Evolutionary conservation across 768 basidiomycete genomes (phyloP).

Genomic region (Kwoniella botswanensis): DNA sequence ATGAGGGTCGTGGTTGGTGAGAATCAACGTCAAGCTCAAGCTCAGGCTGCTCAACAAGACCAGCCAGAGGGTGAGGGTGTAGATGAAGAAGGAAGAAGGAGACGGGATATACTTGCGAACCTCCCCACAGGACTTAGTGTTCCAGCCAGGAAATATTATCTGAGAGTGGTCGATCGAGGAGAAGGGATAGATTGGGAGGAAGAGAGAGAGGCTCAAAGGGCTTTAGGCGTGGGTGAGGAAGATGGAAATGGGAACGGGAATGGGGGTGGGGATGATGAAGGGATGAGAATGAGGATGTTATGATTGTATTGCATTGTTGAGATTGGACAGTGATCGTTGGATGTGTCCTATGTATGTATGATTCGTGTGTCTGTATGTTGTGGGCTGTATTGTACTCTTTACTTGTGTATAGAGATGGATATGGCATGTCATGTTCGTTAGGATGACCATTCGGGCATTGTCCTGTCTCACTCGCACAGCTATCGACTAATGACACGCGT

Average conservation of each 20-base stretch:
- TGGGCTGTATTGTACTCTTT: not conserved
- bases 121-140: slow-evolving; percentile 36
- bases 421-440: not conserved
- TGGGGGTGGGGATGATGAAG: slow-evolving; percentile 28
- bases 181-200: slow-evolving; percentile 56
- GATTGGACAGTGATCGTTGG: not conserved
- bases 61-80: not conserved
- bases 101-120: slow-evolving; percentile 3
- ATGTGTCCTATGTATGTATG: not conserved
- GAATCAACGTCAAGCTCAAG: slow-evolving; percentile 9
- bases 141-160: slow-evolving; percentile 40
- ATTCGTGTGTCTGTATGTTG: not conserved
- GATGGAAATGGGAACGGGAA: slow-evolving; percentile 24
- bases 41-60: not conserved
- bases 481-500: not conserved
- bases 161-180: slow-evolving; percentile 38
- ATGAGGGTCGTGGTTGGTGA: slow-evolving; percentile 46
- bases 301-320: not conserved
- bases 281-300: slow-evolving; percentile 34
- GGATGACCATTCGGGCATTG: not conserved
- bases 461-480: not conserved
- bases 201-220: slow-evolving; percentile 52
- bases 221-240: slow-evolving; percentile 45
- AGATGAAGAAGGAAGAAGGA: not conserved
- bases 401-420: not conserved